Percentiles rank a stretch among this genome's conserved stretches.
Evolutionary conservation across 2,329 filamentous ascomycete species (phyloP).

Genomic region (Stagonosporopsis cucurbitacearum): DNA sequence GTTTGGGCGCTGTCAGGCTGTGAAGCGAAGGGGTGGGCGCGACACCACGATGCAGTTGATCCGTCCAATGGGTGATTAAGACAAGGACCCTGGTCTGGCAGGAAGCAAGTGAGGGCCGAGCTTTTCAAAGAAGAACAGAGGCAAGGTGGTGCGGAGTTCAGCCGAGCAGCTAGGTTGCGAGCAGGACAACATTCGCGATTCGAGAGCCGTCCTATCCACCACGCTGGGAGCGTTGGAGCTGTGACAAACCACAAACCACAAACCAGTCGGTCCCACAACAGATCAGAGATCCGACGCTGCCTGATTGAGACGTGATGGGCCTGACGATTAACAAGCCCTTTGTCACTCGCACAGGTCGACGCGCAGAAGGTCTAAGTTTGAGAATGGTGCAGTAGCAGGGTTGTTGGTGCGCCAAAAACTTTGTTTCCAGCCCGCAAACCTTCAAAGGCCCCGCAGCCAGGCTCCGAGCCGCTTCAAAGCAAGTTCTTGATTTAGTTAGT

Average conservation of each 20-base stretch:
- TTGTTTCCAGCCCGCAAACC: slow-evolving; percentile 43
- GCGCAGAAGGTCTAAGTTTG: slow-evolving; percentile 41
- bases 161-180: slow-evolving; percentile 38
- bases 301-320: slow-evolving; percentile 27
- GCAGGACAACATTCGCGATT: slow-evolving; percentile 38
- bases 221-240: slow-evolving; percentile 36
- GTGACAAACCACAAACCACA: slow-evolving; percentile 23
- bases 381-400: slow-evolving; percentile 49
- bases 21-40: slow-evolving; percentile 47
- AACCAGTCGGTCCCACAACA: slow-evolving; percentile 7
- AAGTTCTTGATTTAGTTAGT: slow-evolving; percentile 23
- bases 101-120: slow-evolving; percentile 39
- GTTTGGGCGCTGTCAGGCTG: slow-evolving; percentile 49
- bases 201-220: slow-evolving; percentile 29
- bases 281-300: slow-evolving; percentile 31
- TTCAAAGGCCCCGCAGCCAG: slow-evolving; percentile 33
- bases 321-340: slow-evolving; percentile 40
- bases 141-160: slow-evolving; percentile 33
- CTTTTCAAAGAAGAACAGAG: slow-evolving; percentile 29
- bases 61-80: slow-evolving; percentile 38
- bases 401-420: slow-evolving; percentile 45
- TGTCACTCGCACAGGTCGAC: slow-evolving; percentile 12
- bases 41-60: slow-evolving; percentile 43
- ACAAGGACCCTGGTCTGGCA: slow-evolving; percentile 35
- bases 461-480: slow-evolving; percentile 35